Evolutionary conservation across 331 rosid genomes (phyloP), one percentile per base, ranked within the genome.

Genomic region (Quercus phellos): DNA sequence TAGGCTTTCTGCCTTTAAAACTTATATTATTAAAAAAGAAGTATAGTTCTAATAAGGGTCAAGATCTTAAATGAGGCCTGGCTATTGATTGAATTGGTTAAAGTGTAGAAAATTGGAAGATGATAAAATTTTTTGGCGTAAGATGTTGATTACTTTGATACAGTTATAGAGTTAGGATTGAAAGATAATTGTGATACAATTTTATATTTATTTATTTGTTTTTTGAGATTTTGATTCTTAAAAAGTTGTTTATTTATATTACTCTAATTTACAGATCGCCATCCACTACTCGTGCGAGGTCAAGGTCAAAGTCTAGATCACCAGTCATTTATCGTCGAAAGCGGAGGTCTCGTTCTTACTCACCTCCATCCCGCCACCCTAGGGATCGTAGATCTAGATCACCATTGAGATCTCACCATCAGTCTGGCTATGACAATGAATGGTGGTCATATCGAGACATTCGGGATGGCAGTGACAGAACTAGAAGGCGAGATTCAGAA

Each of bases 261-360:
- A 66, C 50, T 30, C n/a, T 32, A 46, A 53, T 76, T 63, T 78
- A 54, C 78, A 92, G 97, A 85, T 94, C 97, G 16, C 97, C 99
- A 61, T 89, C 98, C 55, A 74, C 90, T 5, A 21, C 91, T 69
- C 85, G 43, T 32, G 88, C 81, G 69, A 90, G 82, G 84, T 89
- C 94, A 46, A 85, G 56, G 68, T 90, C 99, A 7, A 92, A 90
- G 86, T 94, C 98, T n/a, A 92, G 78, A 87, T 95, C 99, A 80
- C 98, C 99, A 32, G 80, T 88, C 81, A 92, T 24, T 82, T 85
- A 87, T 69, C 90, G 79, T 14, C 84, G 91, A 75, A 90, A 84
- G 88, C 85, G 85, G 85, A 91, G 79, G 68, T 95, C 99, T 76
- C 98, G 89, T 59, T 91, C 99, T 38, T 86, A 87, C 86, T 93